These are phyloP conservation scores for Stentor coeruleus DNA, from an alignment of 73 alveolate species.

Conservation along the genomic window DNA sequence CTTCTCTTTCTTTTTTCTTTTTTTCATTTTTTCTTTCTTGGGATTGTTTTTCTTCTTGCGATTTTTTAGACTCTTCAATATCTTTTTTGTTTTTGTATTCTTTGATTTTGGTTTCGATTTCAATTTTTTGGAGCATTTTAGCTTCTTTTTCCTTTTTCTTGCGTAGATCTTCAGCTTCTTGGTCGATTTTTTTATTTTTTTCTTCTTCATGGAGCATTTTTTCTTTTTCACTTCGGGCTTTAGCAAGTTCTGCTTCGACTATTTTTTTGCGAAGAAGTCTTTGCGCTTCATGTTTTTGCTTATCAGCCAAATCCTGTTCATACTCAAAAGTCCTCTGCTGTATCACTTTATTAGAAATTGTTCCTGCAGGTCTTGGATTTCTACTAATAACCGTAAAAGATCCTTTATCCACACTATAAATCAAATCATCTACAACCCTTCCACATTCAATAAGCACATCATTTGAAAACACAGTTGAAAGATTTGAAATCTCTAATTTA, in stretches of 20 bases:
- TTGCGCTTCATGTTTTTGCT: not conserved
- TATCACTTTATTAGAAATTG: not conserved
- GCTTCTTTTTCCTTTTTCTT: not conserved
- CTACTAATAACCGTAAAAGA: not conserved
- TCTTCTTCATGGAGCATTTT: constrained; percentile 16
- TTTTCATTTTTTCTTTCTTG: not conserved
- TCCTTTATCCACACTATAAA: not conserved
- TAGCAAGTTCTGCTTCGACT: not conserved
- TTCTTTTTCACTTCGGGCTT: not conserved
- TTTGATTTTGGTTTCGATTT: constrained; percentile 1
- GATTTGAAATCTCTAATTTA: not conserved
- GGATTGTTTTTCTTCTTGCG: constrained; percentile 4
- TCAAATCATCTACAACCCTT: not conserved
- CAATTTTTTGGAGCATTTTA: not conserved
- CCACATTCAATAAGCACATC: not conserved
- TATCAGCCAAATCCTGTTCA: no score
- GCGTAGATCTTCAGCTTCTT: not conserved
- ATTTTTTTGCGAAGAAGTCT: not conserved
- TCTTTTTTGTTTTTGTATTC: constrained; percentile 14
- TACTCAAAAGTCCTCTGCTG: no score
- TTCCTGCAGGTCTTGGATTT: constrained; percentile 24
- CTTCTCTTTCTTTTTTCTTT: constrained; percentile 19
- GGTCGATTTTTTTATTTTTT: not conserved
- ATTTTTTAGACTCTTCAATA: not conserved
- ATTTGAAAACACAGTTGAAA: no score